Evolutionary conservation across 2,329 filamentous ascomycete species (phyloP).

Genomic region (Clarireedia hainanense): DNA sequence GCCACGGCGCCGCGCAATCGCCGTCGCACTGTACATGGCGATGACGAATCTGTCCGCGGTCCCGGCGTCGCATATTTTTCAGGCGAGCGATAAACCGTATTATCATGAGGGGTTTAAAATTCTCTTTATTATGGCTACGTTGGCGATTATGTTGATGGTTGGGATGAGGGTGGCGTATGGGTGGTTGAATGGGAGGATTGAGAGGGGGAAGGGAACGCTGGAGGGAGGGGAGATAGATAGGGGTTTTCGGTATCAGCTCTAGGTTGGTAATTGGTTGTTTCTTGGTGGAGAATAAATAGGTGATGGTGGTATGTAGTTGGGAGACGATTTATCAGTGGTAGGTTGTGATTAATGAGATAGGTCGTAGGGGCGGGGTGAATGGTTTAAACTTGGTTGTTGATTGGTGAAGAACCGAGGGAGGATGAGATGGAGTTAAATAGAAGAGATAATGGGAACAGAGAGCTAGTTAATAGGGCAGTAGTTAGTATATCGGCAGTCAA

Average conservation of each 20-base stretch:
- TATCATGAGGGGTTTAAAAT: slow-evolving; percentile 7
- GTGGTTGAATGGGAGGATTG: slow-evolving; percentile 6
- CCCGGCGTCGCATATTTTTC: slow-evolving; percentile 4
- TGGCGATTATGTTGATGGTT: slow-evolving; percentile 6
- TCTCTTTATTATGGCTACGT: slow-evolving; percentile 3
- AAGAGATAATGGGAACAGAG: too few relatives aligned
- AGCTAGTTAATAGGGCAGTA: too few relatives aligned
- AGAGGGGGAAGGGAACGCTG: slow-evolving; percentile 1
- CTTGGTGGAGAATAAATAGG: too few relatives aligned
- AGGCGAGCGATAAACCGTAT: slow-evolving; percentile 5
- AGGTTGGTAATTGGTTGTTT: neutral
- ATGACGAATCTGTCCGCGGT: slow-evolving; percentile 4
- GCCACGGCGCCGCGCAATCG: slow-evolving; percentile 2
- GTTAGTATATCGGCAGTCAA: too few relatives aligned
- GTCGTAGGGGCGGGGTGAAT: too few relatives aligned
- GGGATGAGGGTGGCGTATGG: slow-evolving; percentile 2
- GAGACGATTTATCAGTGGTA: too few relatives aligned
- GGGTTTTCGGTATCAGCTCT: slow-evolving; percentile 7
- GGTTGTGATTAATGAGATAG: too few relatives aligned
- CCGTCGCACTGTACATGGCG: slow-evolving; percentile 3
- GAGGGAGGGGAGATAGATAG: slow-evolving; percentile 6
- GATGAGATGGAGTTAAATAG: too few relatives aligned
- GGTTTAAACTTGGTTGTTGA: too few relatives aligned
- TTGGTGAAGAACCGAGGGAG: too few relatives aligned
- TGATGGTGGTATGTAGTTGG: too few relatives aligned